Percentiles rank a stretch among this genome's conserved stretches.
Conservation (phyloP, 2,329 filamentous ascomycete genomes). For the Endothia cerciana region DNA sequence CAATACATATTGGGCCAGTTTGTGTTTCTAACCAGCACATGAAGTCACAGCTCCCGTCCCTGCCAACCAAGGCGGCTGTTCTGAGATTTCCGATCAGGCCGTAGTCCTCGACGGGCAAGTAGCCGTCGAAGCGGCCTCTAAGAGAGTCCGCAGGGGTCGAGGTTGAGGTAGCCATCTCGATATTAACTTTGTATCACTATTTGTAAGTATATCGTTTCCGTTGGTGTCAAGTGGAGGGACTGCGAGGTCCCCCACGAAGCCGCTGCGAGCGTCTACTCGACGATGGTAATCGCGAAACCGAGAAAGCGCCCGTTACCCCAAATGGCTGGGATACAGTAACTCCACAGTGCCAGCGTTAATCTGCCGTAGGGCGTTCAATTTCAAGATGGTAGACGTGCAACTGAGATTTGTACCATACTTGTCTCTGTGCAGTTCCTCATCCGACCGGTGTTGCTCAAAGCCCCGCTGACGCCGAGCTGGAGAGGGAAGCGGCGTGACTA, state of each 20-base stretch:
- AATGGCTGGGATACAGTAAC: no score
- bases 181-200: background rate
- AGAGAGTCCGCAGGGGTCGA: constrained; percentile 35
- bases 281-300: background rate
- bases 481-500: background rate
- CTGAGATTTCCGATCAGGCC: constrained; percentile 82
- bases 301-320: no score
- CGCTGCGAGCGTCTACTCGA: background rate
- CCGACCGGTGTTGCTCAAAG: background rate
- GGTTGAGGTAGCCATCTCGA: constrained; percentile 40
- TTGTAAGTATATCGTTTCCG: background rate
- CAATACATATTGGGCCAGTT: background rate
- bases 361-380: background rate
- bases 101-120: constrained; percentile 73
- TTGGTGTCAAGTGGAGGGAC: no score
- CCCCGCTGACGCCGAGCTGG: background rate
- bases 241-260: background rate
- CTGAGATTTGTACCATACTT: background rate
- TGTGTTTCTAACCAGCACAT: constrained; percentile 69
- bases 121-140: constrained; percentile 47
- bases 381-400: background rate
- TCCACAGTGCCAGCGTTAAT: no score
- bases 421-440: no score
- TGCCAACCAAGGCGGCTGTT: constrained; percentile 75
- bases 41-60: constrained; percentile 74